phyloP scores from a whole-genome alignment of 495 filamentous ascomycete genomes.

The Amorphotheca resinae region DNA sequence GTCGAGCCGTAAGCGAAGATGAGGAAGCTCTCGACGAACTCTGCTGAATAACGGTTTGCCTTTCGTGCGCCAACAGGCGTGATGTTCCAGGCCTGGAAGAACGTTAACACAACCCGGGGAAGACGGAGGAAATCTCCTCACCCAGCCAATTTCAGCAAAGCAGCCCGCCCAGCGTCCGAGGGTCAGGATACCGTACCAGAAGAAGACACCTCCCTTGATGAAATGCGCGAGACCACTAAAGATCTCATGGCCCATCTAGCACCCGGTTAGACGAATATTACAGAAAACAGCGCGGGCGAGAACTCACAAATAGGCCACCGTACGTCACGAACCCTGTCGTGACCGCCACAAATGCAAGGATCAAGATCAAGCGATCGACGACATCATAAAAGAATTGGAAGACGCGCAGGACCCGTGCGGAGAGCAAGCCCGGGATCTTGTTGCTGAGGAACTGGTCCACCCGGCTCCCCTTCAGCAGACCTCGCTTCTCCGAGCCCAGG shows the following conservation, averaged over 20 bases:
- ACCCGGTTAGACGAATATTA: background rate
- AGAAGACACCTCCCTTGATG: constrained; percentile 95
- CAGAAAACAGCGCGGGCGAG: background rate
- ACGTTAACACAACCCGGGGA: constrained; percentile 3
- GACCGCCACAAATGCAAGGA: constrained; percentile 53
- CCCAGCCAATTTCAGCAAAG: constrained; percentile 87
- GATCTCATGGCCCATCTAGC: constrained; percentile 42
- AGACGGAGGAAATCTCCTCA: constrained; percentile 19
- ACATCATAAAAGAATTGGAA: constrained; percentile 44
- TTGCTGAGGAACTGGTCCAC: constrained; percentile 13
- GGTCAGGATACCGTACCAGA: constrained; percentile 83
- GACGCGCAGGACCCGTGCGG: constrained; percentile 34
- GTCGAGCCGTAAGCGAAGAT: constrained; percentile 82
- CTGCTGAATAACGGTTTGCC: constrained; percentile 55
- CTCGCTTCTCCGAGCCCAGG: constrained; percentile 23
- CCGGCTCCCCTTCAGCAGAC: constrained; percentile 8
- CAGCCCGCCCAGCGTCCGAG: constrained; percentile 83
- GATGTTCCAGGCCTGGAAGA: constrained; percentile 66
- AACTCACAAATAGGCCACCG: constrained; percentile 56
- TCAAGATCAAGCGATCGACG: constrained; percentile 49
- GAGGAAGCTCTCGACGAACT: constrained; percentile 77
- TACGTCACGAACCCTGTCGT: constrained; percentile 53
- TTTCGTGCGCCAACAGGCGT: constrained; percentile 47
- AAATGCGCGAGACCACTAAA: constrained; percentile 89
- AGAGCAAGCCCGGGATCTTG: constrained; percentile 7